Base-by-base conservation (phyloP, 73 alveolate species). In the Paramecium bursaria region DNA sequence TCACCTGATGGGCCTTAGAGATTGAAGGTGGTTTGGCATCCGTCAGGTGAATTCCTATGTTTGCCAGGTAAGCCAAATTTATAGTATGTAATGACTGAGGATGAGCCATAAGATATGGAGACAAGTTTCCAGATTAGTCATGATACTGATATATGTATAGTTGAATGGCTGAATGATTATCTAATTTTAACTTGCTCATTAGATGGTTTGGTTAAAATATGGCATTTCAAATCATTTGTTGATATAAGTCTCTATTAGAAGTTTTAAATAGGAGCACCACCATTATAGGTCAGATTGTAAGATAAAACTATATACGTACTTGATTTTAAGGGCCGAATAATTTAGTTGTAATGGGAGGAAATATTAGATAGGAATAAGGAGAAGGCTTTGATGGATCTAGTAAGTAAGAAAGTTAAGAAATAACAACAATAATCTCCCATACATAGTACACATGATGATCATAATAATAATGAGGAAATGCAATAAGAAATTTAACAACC, bases 161-260 rank as follows among this genome's bases (percentile, higher is more conserved):
- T 67, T 39, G 33, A 14, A 67, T 67, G 82, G 82, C 22, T 67
- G 30, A 15, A 67, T 19, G 60, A 67, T 3, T 39, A 67, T 67
- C 44, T 42, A 39, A 26, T 67, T 21, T 25, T 21, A 3, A 31
- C 82, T 0, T 17, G 60, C 30, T 31, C 60, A 67, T 4, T 15
- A 4, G 82, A 67, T 67, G 53, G 60, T 7, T 35, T 25, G 17
- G 44, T 67, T 9, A 67, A 67, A 42, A 9, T 67, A 19, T 67
- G 82, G 82, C 54, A 67, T 42, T 67, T 67, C 10, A 67, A 67
- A 42, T 67, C 82, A 4, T 67, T 15, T 42, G 22, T 47, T 35
- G 82, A 67, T 67, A 25, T 67, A 67, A 39, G 60, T 4, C 19
- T 67, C 27, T 47, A 42, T 67, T 67, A 57, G 82, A n/a, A 42